Conservation (phyloP, 148 eudicot genomes). For the Cornus florida region DNA sequence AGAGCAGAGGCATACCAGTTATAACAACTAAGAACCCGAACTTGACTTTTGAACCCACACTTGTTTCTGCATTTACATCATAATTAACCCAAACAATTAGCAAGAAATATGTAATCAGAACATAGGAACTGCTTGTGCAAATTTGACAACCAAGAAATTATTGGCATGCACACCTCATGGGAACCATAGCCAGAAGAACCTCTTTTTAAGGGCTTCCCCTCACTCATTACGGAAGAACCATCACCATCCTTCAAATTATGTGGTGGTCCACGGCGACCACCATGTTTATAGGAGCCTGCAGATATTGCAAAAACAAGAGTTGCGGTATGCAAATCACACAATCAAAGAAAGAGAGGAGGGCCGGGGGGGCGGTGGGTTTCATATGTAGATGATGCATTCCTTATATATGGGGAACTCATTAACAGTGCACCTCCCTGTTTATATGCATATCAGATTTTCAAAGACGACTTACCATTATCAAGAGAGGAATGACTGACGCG, state of each 20-base stretch:
- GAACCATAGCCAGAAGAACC: conserved; percentile 55
- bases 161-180: conserved; percentile 62
- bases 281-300: conserved; percentile 66
- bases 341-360: too few relatives aligned
- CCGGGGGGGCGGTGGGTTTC: too few relatives aligned
- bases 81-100: background rate
- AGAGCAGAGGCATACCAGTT: conserved; percentile 40
- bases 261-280: conserved; percentile 65
- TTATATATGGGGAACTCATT: too few relatives aligned
- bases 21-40: conserved; percentile 65
- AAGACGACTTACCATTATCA: conserved; percentile 49
- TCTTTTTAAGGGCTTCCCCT: conserved; percentile 60
- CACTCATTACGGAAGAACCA: conserved; percentile 30
- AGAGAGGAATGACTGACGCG: conserved; percentile 38
- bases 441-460: background rate
- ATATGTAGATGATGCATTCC: too few relatives aligned
- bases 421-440: too few relatives aligned
- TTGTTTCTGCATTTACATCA: conserved; percentile 61
- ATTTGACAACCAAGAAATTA: background rate
- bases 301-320: conserved; percentile 7
- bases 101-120: background rate
- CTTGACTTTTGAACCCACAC: conserved; percentile 98
- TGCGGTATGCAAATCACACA: conserved; percentile 1
- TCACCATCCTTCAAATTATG: conserved; percentile 61
- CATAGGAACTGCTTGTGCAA: background rate